These are phyloP conservation scores for Geopyxis carbonaria DNA, from an alignment of 495 filamentous ascomycete species.

Conservation along the genomic window DNA sequence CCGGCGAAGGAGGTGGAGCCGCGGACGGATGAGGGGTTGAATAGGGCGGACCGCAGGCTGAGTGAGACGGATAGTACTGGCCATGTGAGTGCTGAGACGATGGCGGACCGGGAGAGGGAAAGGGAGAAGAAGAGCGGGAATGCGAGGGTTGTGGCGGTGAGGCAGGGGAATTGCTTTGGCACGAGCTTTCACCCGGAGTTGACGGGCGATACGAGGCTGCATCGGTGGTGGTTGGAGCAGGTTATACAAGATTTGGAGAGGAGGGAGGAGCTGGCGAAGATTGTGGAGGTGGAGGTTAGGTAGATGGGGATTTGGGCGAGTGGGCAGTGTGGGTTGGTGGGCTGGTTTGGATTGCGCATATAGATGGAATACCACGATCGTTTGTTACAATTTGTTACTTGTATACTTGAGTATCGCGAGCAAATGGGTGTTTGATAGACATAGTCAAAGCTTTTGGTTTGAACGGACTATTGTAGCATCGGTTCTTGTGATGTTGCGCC, in stretches of 20 bases:
- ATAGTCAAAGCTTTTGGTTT: too few relatives aligned
- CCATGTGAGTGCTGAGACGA: conserved; percentile 3
- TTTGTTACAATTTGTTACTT: too few relatives aligned
- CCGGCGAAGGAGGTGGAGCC: conserved; percentile 26
- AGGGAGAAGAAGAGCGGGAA: conserved; percentile 31
- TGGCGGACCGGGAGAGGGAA: conserved; percentile 26
- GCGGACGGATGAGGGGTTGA: conserved; percentile 23
- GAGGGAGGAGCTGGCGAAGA: conserved; percentile 16
- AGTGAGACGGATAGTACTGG: conserved; percentile 27
- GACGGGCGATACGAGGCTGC: conserved; percentile 75
- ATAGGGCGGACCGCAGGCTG: conserved; percentile 28
- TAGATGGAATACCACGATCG: too few relatives aligned
- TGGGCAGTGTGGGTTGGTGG: too few relatives aligned
- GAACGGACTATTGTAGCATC: too few relatives aligned
- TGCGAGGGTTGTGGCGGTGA: conserved; percentile 58
- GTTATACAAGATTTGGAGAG: conserved; percentile 33
- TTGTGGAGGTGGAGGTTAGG: background rate
- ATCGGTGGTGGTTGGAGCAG: conserved; percentile 80
- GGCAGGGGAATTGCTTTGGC: conserved; percentile 85
- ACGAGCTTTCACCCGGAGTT: conserved; percentile 96
- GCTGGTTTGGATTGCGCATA: too few relatives aligned
- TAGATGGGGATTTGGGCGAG: too few relatives aligned
- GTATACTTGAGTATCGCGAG: too few relatives aligned
- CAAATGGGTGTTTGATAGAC: too few relatives aligned
- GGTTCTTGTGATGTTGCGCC: too few relatives aligned